Base-by-base conservation (phyloP, 352 stramenopile genomes). In the Phytophthora pinifolia region DNA sequence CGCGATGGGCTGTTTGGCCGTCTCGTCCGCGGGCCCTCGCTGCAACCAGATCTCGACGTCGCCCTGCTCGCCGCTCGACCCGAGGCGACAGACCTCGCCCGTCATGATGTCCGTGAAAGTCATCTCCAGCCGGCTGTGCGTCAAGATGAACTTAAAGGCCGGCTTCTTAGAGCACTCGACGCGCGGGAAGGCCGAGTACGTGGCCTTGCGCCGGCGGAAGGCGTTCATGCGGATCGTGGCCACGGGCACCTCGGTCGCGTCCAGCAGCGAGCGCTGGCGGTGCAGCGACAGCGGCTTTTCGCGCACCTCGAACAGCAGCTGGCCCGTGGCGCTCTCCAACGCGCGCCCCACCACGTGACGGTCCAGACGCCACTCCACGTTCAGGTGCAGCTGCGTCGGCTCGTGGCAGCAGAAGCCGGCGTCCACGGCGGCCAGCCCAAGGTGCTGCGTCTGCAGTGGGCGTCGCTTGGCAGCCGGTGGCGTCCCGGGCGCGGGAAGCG, bases 31-130 rank as follows among this genome's bases (percentile, higher is more conserved):
- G 9, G 48, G 13, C 20, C 59, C 67, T 36, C 57, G 63, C 47
- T 76, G 59, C 29, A 76, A 32, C 67, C 67, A 76, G 22, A 76
- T 65, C 46, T 76, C 67, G n/a, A 73, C 41, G 49, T 76, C 44
- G 36, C 55, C 51, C 22, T 45, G 32, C n/a, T 61, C 37, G 18
- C 63, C 59, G 2, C 49, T 51, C 32, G 59, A 65, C 0, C 67
- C 67, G 9, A 76, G 59, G 14, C 55, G 59, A 32, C 67, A 76
- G 20, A 42, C 46, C 17, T 65, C 48, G 34, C 54, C 51, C 37
- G 67, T 75, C 62, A 75, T 75, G 37, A 75, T 58, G 48, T 73
- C 64, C 1, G 53, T 53, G 51, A 76, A 76, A 9, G 41, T 33
- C 63, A 72, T 63, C 18, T 76, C 59, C 15, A 76, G 42, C 20